Base-by-base conservation (phyloP, 2,329 filamentous ascomycete genomes). In the Pseudogymnoascus sp. region DNA sequence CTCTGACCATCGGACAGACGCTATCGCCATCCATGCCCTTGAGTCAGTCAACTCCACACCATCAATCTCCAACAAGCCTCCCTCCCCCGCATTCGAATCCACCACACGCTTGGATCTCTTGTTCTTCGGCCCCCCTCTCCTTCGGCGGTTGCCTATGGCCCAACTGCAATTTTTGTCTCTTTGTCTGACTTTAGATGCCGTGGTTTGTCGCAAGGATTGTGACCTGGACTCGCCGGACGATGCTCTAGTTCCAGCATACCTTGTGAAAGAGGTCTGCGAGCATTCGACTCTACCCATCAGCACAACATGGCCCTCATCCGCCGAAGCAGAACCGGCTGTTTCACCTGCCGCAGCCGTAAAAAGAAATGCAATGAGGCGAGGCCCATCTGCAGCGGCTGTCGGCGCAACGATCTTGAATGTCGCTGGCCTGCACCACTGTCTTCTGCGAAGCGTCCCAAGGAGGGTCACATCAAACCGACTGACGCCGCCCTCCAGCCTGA, bases 341-440 rank as follows among this genome's bases (percentile, higher is more conserved):
- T 78, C 65, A 83, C 81, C 66, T 84, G 82, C 74, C 79, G 81
- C 61, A 77, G 78, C 69, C 77, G 82, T 65, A 84, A 85, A 78
- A 77, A 86, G 67, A 86, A 86, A 75, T 86, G 84, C 72, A 82
- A 84, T 69, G 84, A 86, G 71, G 82, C 83, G 12, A 88, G 87
- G 68, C 85, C 85, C 16, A 42, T 42, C 38, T 42, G 38, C n/a
- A 42, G 38, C 38, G 38, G 38, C 38, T 42, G 38, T 18, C n/a
- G 38, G 38, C 38, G 38, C 38, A 42, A 42, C 16, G 38, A 42
- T 42, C 38, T 42, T 42, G 38, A 42, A 42, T 42, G 38, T 42
- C n/a, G 16, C 38, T 42, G 38, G 38, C 38, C 38, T 42, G 38
- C 16, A 42, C 38, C 38, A 42, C n/a, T 18, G 38, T 42, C 38